Conservation (phyloP, 352 stramenopile genomes). For the Pilasporangium apinafurcum region DNA sequence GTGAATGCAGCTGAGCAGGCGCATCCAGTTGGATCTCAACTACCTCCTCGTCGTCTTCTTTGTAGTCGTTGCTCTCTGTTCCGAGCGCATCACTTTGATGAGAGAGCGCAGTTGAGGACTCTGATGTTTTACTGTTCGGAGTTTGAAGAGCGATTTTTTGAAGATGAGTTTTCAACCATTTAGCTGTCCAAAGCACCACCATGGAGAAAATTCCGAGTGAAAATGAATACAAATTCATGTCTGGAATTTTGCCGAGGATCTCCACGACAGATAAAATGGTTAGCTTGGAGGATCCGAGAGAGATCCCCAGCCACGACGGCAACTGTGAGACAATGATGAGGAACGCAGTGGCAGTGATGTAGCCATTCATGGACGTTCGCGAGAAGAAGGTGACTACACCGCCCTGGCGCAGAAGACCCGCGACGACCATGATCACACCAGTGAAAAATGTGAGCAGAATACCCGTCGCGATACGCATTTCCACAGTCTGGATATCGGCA, state of each 20-base stretch:
- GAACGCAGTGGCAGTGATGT: conserved; percentile 58
- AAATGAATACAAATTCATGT: conserved; percentile 51
- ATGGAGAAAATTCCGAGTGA: conserved; percentile 38
- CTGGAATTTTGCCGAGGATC: conserved; percentile 29
- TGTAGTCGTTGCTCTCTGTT: neutral
- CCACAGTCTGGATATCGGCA: conserved; percentile 32
- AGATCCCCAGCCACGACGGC: conserved; percentile 44
- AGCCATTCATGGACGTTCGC: conserved; percentile 62
- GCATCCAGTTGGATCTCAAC: conserved; percentile 5
- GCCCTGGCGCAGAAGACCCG: conserved; percentile 50
- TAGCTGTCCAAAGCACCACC: conserved; percentile 34
- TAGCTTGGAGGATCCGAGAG: conserved; percentile 35
- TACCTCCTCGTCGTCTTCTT: neutral
- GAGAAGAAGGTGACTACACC: conserved; percentile 71
- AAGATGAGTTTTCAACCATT: conserved; percentile 13
- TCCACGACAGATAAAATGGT: conserved; percentile 53
- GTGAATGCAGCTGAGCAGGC: neutral
- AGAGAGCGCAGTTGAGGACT: neutral
- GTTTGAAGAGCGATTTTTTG: neutral
- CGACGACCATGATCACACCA: conserved; percentile 45
- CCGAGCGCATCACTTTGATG: neutral
- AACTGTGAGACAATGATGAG: conserved; percentile 68
- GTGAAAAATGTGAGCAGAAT: conserved; percentile 73
- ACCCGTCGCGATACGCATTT: conserved; percentile 51
- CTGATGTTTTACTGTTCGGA: neutral